phyloP scores from a whole-genome alignment of 169 alveolate genomes.

The Besnoitia besnoiti region DNA sequence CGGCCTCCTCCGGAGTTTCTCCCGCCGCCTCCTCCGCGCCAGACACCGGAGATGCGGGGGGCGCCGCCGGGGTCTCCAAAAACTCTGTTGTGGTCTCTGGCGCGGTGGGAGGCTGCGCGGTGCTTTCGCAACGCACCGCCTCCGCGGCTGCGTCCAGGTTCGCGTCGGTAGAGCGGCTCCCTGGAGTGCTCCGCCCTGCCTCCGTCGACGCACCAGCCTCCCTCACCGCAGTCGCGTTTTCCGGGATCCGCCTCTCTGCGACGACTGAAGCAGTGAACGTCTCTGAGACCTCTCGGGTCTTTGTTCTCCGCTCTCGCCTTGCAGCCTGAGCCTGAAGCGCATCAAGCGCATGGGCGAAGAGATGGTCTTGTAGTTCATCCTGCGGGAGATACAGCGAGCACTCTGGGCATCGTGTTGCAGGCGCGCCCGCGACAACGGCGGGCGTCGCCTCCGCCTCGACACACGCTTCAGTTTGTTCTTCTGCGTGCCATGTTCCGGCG shows the following conservation, averaged over 20 bases:
- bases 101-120: neutral
- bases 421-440: neutral
- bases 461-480: neutral
- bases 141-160: no score
- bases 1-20: no score
- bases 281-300: neutral
- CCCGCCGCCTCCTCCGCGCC: no score
- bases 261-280: neutral
- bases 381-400: neutral
- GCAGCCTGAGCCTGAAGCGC: constrained; percentile 33
- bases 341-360: constrained; percentile 36
- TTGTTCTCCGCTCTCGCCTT: neutral
- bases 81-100: no score
- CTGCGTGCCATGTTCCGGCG: neutral
- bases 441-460: neutral
- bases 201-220: no score
- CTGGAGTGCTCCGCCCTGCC: no score
- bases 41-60: no score
- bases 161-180: no score
- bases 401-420: constrained; percentile 44
- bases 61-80: no score
- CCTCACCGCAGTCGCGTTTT: no score
- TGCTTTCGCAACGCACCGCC: neutral
- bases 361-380: constrained; percentile 39
- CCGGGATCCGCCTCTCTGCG: neutral